phyloP scores from a whole-genome alignment of 371 early-diverging fungal species.

The Edhazardia aedis region DNA sequence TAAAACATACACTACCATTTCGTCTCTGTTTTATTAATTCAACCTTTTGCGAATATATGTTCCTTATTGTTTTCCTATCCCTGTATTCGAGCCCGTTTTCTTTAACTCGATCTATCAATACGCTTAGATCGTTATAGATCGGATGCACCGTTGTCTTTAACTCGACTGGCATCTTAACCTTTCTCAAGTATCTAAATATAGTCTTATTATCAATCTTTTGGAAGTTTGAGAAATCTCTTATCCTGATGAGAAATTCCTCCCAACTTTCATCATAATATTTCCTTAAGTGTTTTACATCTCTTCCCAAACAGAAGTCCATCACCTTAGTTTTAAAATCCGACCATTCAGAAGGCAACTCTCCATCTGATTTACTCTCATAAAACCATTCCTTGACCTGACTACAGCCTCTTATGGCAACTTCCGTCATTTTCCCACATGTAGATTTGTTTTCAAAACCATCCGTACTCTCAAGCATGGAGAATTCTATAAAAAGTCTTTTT shows the following conservation, averaged over 20 bases:
- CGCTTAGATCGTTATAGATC: no score
- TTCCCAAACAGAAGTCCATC: not conserved
- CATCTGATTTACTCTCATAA: not conserved
- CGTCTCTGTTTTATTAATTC: no score
- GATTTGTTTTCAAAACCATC: not conserved
- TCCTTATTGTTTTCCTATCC: no score
- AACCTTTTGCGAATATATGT: no score
- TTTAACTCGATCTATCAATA: no score
- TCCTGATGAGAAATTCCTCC: not conserved
- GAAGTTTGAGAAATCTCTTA: not conserved
- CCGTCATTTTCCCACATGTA: slow-evolving; percentile 1
- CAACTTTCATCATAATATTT: not conserved
- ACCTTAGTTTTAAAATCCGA: not conserved
- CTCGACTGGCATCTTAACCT: no score
- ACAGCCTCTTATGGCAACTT: not conserved
- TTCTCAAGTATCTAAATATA: no score
- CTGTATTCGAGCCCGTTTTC: no score
- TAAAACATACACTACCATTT: not conserved
- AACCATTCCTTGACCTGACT: not conserved
- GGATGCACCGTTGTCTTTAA: no score
- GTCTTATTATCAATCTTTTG: not conserved
- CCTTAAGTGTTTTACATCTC: not conserved
- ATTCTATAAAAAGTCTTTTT: no score
- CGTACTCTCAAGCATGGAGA: no score
- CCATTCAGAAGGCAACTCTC: not conserved